A percentile compares a stretch with the other conserved stretches of the same genome.
These are phyloP conservation scores for Annona cherimola DNA, from an alignment of 164 flowering plant genomes.

Conservation along the genomic window DNA sequence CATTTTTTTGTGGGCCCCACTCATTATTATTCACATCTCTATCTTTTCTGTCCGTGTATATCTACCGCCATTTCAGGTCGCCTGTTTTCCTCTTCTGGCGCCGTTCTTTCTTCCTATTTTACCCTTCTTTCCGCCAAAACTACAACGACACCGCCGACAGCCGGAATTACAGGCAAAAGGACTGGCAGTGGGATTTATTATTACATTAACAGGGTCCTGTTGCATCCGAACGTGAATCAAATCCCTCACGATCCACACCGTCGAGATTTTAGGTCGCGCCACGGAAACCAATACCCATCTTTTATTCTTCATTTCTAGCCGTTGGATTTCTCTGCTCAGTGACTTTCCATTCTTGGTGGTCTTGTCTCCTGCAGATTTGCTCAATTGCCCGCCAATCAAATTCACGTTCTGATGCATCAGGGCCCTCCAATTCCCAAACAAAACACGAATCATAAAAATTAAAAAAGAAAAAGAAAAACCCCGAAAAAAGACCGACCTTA, in stretches of 20 bases:
- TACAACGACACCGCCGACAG: too few species aligned
- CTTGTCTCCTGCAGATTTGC: too few species aligned
- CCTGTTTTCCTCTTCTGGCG: not conserved
- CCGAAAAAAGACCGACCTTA: not conserved
- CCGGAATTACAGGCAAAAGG: too few species aligned
- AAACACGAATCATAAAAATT: too few species aligned
- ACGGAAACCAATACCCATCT: not conserved
- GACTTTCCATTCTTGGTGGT: too few species aligned
- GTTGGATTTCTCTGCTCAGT: too few species aligned
- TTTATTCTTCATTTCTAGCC: not conserved
- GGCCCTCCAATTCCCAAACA: not conserved
- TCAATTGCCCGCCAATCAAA: too few species aligned
- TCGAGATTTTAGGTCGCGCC: not conserved
- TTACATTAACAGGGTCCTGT: not conserved
- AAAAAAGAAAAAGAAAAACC: too few species aligned
- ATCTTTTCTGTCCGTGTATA: not conserved
- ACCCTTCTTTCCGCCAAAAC: not conserved
- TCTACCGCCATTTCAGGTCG: too few species aligned
- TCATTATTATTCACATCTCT: not conserved
- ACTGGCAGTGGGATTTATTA: too few species aligned
- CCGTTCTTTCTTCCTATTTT: not conserved
- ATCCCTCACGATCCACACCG: not conserved
- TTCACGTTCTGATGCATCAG: not conserved
- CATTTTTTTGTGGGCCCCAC: not conserved
- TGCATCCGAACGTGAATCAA: not conserved